Evolutionary conservation across 2,329 filamentous ascomycete genomes (phyloP).

Genomic region (Trichoderma breve): DNA sequence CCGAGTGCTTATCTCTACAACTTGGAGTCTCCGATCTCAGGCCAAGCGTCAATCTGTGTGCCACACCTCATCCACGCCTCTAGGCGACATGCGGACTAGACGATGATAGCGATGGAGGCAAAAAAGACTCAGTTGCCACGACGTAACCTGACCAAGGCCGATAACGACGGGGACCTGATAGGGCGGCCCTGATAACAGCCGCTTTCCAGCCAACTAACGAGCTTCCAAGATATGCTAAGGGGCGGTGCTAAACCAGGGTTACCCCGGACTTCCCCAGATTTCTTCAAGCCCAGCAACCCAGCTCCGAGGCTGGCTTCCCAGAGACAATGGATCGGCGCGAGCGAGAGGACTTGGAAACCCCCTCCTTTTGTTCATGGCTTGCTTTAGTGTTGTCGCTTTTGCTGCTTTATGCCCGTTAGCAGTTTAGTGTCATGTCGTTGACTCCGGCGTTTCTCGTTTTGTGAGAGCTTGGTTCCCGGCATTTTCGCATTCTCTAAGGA

Average conservation of each 20-base stretch:
- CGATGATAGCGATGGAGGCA: background rate
- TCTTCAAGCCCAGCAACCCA: background rate
- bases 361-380: background rate
- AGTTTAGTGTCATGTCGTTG: background rate
- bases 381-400: background rate
- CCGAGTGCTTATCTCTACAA: conserved; percentile 4
- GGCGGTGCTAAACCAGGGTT: conserved; percentile 8
- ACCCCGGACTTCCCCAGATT: conserved; percentile 20
- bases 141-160: background rate
- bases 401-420: conserved; percentile 8
- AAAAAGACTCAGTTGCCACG: conserved; percentile 8
- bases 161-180: conserved; percentile 18
- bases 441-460: background rate
- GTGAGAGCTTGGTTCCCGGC: background rate
- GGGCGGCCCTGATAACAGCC: conserved; percentile 10
- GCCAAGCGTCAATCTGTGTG: background rate
- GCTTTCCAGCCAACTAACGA: background rate
- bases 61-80: background rate
- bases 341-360: background rate
- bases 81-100: conserved; percentile 8
- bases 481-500: background rate
- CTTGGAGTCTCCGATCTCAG: background rate
- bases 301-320: background rate
- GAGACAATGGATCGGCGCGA: background rate
- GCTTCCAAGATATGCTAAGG: conserved; percentile 2